Evolutionary conservation across 345 rosid genomes (phyloP), one percentile per base, ranked within the genome.

Genomic region (Salix brachista): DNA sequence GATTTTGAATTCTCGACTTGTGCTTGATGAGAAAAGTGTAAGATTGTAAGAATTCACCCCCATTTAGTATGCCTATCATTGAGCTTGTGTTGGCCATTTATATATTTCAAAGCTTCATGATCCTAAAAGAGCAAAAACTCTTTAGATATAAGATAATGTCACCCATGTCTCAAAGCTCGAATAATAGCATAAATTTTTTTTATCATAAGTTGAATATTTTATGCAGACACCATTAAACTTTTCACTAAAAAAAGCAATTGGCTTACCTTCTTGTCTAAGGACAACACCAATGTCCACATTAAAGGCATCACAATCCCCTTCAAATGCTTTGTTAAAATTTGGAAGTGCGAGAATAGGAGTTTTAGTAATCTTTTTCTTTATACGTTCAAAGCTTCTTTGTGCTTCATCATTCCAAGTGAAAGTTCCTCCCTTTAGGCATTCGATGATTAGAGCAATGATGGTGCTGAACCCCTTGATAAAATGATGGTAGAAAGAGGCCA

Each of bases 21-120:
- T 62, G 70, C 37, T 61, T 58, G 50, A 73, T 58, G 18, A 41
- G 12, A 11, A 61, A 73, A 19, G 46, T 16, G 41, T 32, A 60
- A 5, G 32, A 36, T 37, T 56, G 67, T 30, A 74, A 19, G 32
- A n/a, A 74, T 28, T 61, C 58, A 26, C 62, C 70, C 77, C 70
- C 0, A 64, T 26, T n/a, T 74, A 13, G 70, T 39, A 74, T 42
- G 77, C 9, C 70, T 5, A 1, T 23, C 9, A 19, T 64, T 74
- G n/a, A 74, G 56, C 42, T 64, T 64, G 4, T 74, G 70, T 18
- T 39, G 39, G 7, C 56, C 44, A 16, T 64, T 37, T 5, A 74
- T 41, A 28, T 30, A 64, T 41, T 64, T 74, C 6, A 74, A 26
- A 9, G 77, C 69, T 64, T 74, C 70, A 25, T 74, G 77, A 32